Conservation (phyloP, 1,139 yeast genomes). For the Trichomonascaceae sp. region DNA sequence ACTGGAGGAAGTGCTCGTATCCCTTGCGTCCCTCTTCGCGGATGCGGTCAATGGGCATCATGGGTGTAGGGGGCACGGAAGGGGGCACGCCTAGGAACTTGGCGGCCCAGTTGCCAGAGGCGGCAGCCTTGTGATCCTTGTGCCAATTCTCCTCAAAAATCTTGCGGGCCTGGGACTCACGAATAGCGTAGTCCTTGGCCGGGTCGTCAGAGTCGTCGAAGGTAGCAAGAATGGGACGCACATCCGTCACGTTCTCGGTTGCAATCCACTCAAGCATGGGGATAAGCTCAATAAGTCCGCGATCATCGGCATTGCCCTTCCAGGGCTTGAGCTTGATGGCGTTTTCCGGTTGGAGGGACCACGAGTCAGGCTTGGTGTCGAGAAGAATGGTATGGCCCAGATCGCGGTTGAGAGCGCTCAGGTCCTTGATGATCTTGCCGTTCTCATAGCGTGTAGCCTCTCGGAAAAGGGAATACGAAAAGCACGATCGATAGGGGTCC, state of each 20-base stretch:
- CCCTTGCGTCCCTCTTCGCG: slow-evolving; percentile 91
- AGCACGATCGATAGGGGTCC: slow-evolving; percentile 85
- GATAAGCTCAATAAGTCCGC: slow-evolving; percentile 57
- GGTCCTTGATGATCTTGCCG: slow-evolving; percentile 64
- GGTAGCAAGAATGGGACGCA: slow-evolving; percentile 72
- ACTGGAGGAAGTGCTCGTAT: slow-evolving; percentile 70
- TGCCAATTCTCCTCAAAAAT: slow-evolving; percentile 58
- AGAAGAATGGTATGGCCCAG: slow-evolving; percentile 64
- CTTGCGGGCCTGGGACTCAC: slow-evolving; percentile 65
- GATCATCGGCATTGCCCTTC: slow-evolving; percentile 78
- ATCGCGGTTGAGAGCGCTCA: slow-evolving; percentile 83
- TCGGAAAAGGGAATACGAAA: slow-evolving; percentile 76
- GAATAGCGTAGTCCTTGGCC: slow-evolving; percentile 64
- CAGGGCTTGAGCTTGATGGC: slow-evolving; percentile 74
- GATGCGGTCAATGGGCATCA: slow-evolving; percentile 82
- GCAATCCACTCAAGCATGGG: slow-evolving; percentile 94
- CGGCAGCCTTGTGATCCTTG: slow-evolving; percentile 26
- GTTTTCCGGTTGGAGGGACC: slow-evolving; percentile 81
- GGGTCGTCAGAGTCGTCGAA: slow-evolving; percentile 47
- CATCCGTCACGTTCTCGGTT: slow-evolving; percentile 79
- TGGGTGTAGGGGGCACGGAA: slow-evolving; percentile 42
- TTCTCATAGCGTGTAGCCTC: slow-evolving; percentile 88
- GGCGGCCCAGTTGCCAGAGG: slow-evolving; percentile 39
- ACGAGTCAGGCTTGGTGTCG: slow-evolving; percentile 65
- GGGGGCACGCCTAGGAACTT: slow-evolving; percentile 50